A percentile compares a stretch with the other conserved stretches of the same genome.
These are phyloP conservation scores for Verticillium zaregamsianum DNA, from an alignment of 2,329 filamentous ascomycete genomes.

Conservation along the genomic window DNA sequence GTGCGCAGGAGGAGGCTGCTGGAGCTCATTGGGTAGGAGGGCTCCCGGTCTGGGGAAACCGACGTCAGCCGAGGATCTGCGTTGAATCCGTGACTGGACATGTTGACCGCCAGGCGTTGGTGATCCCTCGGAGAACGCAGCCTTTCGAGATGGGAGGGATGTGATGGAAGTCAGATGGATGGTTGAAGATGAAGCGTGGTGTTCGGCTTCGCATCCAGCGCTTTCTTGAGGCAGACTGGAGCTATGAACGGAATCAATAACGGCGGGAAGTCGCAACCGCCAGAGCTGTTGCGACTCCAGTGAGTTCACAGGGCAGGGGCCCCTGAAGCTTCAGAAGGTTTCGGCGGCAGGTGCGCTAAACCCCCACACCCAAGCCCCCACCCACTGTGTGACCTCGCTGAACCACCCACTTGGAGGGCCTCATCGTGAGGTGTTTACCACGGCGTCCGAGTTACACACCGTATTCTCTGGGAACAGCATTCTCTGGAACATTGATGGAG, in stretches of 20 bases:
- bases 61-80: constrained; percentile 3
- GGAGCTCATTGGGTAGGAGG: neutral
- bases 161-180: no score
- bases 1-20: neutral
- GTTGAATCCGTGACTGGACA: neutral
- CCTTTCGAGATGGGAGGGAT: neutral
- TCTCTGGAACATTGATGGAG: neutral
- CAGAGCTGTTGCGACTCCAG: neutral
- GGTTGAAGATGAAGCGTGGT: no score
- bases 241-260: neutral
- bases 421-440: neutral
- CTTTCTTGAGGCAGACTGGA: no score
- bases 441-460: neutral
- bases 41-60: neutral
- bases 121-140: neutral
- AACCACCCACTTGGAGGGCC: neutral
- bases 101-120: neutral
- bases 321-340: neutral
- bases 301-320: neutral
- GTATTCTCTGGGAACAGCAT: no score
- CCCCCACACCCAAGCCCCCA: neutral
- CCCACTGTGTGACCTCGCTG: neutral
- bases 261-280: neutral
- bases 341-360: neutral
- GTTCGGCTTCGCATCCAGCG: no score